Evolutionary conservation across 148 eudicot genomes (phyloP), one percentile per base, ranked within the genome.

Genomic region (Dysphania ambrosioides): DNA sequence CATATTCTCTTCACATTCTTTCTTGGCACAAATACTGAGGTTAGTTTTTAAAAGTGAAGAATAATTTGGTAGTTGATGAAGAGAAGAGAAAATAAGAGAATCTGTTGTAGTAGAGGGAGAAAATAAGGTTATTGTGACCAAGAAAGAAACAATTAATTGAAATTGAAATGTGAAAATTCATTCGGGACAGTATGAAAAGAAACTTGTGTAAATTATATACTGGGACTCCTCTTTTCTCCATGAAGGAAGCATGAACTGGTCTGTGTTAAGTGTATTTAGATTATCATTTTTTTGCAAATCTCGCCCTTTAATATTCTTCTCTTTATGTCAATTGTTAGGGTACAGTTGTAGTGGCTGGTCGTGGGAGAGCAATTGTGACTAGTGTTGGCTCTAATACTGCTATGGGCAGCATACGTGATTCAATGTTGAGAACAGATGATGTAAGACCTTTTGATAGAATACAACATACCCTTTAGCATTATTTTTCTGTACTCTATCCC

Each of bases 341-440:
- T 75, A 95, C 98, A 71, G 89, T 90, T 61, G 97, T 90, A 44
- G 98, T 95, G 79, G 87, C 93, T 79, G 98, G 98, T 80, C 85
- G 97, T 82, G 97, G 93, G 73, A 88, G 93, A 83, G 96, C 97
- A 24, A 86, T 90, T 84, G 98, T 95, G 57, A 84, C 86, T 84
- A 97, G 96, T 55, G 96, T 92, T 83, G 98, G 98, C 74, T 92
- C 97, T 69, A 95, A 92, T 79, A 95, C 98, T 68, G 98, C 98
- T 27, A 95, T 95, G 97, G 98, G 98, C 71, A 95, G 88, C 87
- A 95, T 95, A 86, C 98, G 97, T 26, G 97, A 95, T 83, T 92
- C 98, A 60, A 95, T 95, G 98, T 83, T 95, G 79, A 90, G 75
- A 65, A 95, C 98, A 0, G 98, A 95, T 76, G 98, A 95, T 77